These are phyloP conservation scores for Funneliformis caledonium DNA, from an alignment of 371 early-diverging fungal species.

Conservation along the genomic window DNA sequence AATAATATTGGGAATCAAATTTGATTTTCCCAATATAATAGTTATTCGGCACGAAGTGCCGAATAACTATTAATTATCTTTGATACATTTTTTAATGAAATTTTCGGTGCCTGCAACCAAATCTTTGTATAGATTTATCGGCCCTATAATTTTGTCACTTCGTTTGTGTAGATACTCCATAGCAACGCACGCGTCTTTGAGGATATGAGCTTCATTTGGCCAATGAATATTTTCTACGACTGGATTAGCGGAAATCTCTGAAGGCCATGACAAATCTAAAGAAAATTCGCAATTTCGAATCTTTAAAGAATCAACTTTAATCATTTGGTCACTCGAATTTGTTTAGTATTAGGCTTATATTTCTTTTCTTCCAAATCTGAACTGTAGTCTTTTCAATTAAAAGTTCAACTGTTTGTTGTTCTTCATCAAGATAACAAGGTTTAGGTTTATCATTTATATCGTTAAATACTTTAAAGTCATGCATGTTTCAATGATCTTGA, in stretches of 20 bases:
- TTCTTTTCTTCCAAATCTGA: not conserved
- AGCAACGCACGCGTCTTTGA: not conserved
- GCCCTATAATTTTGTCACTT: not conserved
- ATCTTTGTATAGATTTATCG: not conserved
- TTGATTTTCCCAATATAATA: too few species aligned
- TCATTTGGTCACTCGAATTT: not conserved
- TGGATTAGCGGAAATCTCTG: not conserved
- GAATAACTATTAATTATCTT: too few species aligned
- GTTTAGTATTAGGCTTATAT: not conserved
- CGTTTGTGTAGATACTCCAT: not conserved
- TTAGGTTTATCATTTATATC: not conserved
- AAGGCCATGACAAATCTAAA: not conserved
- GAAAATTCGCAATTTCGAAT: not conserved
- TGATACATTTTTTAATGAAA: not conserved
- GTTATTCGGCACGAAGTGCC: too few species aligned
- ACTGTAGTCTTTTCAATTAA: not conserved
- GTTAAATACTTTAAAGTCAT: not conserved
- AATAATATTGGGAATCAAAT: too few species aligned
- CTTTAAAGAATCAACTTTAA: not conserved
- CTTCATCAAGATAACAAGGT: not conserved
- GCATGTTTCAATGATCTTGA: too few species aligned
- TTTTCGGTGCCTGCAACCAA: not conserved
- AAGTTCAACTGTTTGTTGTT: not conserved
- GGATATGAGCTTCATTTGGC: not conserved
- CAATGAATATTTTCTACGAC: not conserved